Base-by-base conservation (phyloP, 2,329 filamentous ascomycete species). In the Phialophora verrucosa region DNA sequence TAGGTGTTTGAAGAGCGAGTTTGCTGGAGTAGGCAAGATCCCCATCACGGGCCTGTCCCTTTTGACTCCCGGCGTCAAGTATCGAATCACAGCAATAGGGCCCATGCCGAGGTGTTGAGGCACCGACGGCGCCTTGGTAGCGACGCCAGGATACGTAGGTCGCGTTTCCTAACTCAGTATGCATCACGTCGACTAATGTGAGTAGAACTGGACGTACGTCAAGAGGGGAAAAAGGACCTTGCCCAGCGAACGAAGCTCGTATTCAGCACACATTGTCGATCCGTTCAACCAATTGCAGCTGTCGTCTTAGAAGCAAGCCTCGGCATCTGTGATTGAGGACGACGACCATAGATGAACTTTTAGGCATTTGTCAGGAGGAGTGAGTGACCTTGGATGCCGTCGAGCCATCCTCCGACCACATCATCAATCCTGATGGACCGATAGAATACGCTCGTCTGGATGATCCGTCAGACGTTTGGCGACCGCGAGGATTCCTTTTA, bases 81-180 rank as follows among this genome's bases (percentile, higher is more conserved):
- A 53, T 29, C 25, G 12, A 31, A 2, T 55, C 29, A n/a, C 20
- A 27, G 49, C 49, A 51, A 11, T 14, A 27, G 27, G 6, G 3
- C 11, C 29, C 53, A 44, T 55, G 17, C 27, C 53, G 25, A 55
- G 12, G 4, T 29, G 53, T 2, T 7, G 11, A 55, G 11, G n/a
- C 23, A 55, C 53, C 53, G 53, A 55, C 29, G 53, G 31, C 27
- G 11, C 53, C 53, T 55, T 29, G 53, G 53, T 29, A n/a, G 11
- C 29, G 27, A n/a, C 11, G 29, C 4, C 2, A 31, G 53, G n/a
- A 55, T 10, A 23, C 12, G 11, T 10, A 35, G 10, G 23, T 31
- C n/a, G 25, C 25, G 25, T 10, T 12, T 10, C 4, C 53, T 14
- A 32, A 29, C 35, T 55, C 29, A 35, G 38, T 17, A n/a, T 44